Evolutionary conservation across 1,284 basidiomycete species (phyloP).

Genomic region (Somion occarium): DNA sequence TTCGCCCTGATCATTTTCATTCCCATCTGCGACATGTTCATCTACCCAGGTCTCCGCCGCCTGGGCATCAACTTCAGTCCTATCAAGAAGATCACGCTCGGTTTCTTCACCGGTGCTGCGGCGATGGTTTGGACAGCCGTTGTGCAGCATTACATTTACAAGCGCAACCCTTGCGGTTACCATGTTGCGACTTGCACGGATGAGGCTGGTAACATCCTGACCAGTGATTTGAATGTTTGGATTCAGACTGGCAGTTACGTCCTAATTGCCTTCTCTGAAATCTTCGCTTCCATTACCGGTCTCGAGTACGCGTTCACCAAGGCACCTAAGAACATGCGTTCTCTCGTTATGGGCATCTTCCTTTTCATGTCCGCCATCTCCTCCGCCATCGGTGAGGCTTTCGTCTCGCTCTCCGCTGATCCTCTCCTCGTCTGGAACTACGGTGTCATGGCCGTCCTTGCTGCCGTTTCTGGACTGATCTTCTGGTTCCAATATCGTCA

Average conservation of each 20-base stretch:
- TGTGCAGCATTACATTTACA: conserved; percentile 75
- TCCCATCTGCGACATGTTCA: conserved; percentile 58
- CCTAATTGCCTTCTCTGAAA: conserved; percentile 69
- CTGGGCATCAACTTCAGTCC: conserved; percentile 65
- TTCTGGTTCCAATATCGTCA: conserved; percentile 63
- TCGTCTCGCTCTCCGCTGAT: conserved; percentile 42
- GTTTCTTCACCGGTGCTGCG: conserved; percentile 61
- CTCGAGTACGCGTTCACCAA: conserved; percentile 91
- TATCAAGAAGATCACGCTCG: conserved; percentile 70
- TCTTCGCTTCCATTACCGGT: conserved; percentile 83
- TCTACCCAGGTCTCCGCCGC: conserved; percentile 75
- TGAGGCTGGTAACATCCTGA: conserved; percentile 32
- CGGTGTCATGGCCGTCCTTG: conserved; percentile 35
- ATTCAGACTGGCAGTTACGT: conserved; percentile 68
- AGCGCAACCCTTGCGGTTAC: conserved; percentile 63
- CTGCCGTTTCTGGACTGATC: conserved; percentile 36
- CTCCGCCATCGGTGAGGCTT: conserved; percentile 65
- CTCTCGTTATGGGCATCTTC: conserved; percentile 71
- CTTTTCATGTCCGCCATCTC: conserved; percentile 67
- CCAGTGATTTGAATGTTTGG: conserved; percentile 71
- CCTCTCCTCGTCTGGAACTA: conserved; percentile 54
- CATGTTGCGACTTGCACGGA: conserved; percentile 50
- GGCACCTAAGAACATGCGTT: conserved; percentile 78
- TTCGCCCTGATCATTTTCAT: conserved; percentile 73
- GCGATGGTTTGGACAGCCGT: conserved; percentile 69